Conservation (phyloP, 106 monocot genomes). For the Allium cepa region DNA sequence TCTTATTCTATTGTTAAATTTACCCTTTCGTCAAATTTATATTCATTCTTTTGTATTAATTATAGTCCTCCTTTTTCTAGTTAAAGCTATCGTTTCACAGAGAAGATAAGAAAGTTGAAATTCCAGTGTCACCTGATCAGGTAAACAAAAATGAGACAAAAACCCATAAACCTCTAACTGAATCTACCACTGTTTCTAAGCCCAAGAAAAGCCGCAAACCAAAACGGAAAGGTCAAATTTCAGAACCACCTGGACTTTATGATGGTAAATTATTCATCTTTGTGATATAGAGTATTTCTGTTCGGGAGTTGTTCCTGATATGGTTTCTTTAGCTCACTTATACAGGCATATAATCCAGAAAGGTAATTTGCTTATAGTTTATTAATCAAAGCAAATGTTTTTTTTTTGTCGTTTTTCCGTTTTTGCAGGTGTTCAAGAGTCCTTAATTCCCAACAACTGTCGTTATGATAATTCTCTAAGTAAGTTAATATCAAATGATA, state of each 20-base stretch:
- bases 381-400: neutral
- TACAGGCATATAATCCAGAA: neutral
- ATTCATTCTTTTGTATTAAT: neutral
- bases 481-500: slow-evolving; percentile 16
- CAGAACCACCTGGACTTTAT: slow-evolving; percentile 16
- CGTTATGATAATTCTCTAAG: slow-evolving; percentile 94
- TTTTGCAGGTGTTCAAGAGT: slow-evolving; percentile 8
- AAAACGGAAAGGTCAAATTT: slow-evolving; percentile 24
- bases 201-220: slow-evolving; percentile 20
- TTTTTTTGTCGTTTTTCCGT: neutral
- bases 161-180: slow-evolving; percentile 9
- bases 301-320: neutral
- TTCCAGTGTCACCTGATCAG: neutral
- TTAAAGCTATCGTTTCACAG: slow-evolving; percentile 9
- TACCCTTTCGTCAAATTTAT: too few species aligned
- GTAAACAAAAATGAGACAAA: slow-evolving; percentile 8
- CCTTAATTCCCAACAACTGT: slow-evolving; percentile 33
- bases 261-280: slow-evolving; percentile 31
- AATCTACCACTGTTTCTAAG: slow-evolving; percentile 12
- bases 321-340: neutral
- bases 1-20: neutral
- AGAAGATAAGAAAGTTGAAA: slow-evolving; percentile 1
- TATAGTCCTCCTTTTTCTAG: slow-evolving; percentile 9
- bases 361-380: neutral
- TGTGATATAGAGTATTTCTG: too few species aligned